phyloP scores from a whole-genome alignment of 2,329 filamentous ascomycete species.

The Cercospora zeae-maydis region DNA sequence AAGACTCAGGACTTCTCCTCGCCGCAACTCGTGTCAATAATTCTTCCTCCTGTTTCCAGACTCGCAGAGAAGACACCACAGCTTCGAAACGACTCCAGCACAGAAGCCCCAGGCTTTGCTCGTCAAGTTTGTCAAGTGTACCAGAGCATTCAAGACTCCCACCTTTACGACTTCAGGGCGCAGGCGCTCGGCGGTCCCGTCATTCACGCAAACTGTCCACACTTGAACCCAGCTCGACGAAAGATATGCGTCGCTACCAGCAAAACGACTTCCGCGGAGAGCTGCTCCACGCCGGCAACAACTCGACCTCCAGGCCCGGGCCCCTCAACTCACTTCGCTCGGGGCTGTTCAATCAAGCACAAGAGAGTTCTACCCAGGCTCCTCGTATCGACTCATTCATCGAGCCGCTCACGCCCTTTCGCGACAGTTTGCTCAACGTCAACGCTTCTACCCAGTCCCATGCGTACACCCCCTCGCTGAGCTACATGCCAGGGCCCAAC shows the following conservation, averaged over 20 bases:
- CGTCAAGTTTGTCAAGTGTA: background rate
- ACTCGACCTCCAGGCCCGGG: background rate
- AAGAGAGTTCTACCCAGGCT: background rate
- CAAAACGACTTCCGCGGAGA: background rate
- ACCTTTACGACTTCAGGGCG: background rate
- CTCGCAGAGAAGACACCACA: background rate
- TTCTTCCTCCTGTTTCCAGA: background rate
- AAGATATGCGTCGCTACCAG: background rate
- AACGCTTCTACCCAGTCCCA: background rate
- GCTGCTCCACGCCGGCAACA: background rate
- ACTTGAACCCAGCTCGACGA: background rate
- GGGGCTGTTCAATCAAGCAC: background rate
- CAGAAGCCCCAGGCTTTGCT: background rate
- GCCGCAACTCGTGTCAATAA: background rate
- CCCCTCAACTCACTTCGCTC: background rate
- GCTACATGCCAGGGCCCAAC: background rate
- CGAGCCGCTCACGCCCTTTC: background rate
- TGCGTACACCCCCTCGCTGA: background rate
- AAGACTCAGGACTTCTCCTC: background rate
- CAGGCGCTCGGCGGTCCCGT: slow-evolving; percentile 1
- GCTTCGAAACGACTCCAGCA: background rate
- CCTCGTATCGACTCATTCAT: background rate
- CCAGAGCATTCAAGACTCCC: slow-evolving; percentile 2
- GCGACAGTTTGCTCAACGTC: background rate
- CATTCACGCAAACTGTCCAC: slow-evolving; percentile 3